A percentile compares a stretch with the other conserved stretches of the same genome.
Conservation (phyloP, 2,329 filamentous ascomycete genomes). For the Geosmithia morbida region DNA sequence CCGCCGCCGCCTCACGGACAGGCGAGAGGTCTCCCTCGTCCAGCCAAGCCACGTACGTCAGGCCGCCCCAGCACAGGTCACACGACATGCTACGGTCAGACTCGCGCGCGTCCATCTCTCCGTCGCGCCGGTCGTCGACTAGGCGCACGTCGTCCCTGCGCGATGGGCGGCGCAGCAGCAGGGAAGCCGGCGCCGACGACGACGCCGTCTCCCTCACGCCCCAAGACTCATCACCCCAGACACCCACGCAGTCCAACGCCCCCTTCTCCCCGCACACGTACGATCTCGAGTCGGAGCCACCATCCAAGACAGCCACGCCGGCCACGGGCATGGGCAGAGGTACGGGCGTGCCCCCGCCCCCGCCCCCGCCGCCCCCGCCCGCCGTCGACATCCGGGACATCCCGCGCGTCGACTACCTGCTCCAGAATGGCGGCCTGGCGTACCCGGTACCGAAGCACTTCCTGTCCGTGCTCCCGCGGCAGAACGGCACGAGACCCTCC, state of each 20-base stretch:
- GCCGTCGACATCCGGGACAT: slow-evolving; percentile 55
- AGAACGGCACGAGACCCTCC: slow-evolving; percentile 41
- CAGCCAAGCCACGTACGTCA: slow-evolving; percentile 42
- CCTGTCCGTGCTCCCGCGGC: slow-evolving; percentile 46
- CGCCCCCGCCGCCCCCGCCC: slow-evolving; percentile 60
- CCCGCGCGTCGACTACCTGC: slow-evolving; percentile 80
- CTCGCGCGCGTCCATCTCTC: slow-evolving; percentile 18
- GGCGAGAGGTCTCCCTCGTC: slow-evolving; percentile 40
- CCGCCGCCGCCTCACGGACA: slow-evolving; percentile 16
- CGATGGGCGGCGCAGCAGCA: slow-evolving; percentile 6
- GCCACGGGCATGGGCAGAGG: slow-evolving; percentile 19
- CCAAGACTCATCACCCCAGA: slow-evolving; percentile 44
- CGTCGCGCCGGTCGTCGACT: slow-evolving; percentile 12
- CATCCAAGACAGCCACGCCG: slow-evolving; percentile 25
- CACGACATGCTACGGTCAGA: slow-evolving; percentile 20
- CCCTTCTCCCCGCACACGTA: slow-evolving; percentile 32
- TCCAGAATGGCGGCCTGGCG: slow-evolving; percentile 73
- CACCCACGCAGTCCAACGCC: slow-evolving; percentile 36
- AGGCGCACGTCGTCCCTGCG: slow-evolving; percentile 23
- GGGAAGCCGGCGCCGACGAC: slow-evolving; percentile 23
- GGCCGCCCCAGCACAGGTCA: slow-evolving; percentile 17
- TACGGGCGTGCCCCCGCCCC: slow-evolving; percentile 27
- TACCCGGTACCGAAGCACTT: slow-evolving; percentile 61
- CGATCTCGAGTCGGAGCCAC: slow-evolving; percentile 12
- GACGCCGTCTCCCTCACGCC: slow-evolving; percentile 29